Evolutionary conservation across 805 yeast species (phyloP).

Genomic region (Barnettozyma californica): DNA sequence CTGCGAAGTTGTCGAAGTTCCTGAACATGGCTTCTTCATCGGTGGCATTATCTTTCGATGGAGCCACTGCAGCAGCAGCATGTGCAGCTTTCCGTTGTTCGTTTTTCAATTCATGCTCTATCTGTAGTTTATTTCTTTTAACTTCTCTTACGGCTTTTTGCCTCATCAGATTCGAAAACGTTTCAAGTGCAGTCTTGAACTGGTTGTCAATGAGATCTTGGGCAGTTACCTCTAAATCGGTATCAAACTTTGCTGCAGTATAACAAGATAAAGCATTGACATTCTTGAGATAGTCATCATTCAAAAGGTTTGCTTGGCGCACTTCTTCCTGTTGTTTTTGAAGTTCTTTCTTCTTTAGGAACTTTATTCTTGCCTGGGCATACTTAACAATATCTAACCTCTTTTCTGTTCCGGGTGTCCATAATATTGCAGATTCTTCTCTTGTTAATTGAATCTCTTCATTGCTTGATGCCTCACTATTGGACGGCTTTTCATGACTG

Average conservation of each 20-base stretch:
- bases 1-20: slow-evolving; percentile 29
- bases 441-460: slow-evolving; percentile 5
- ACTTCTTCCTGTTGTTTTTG: slow-evolving; percentile 8
- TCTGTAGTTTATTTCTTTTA: slow-evolving; percentile 16
- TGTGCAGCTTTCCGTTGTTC: slow-evolving; percentile 6
- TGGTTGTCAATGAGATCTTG: slow-evolving; percentile 29
- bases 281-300: slow-evolving; percentile 10
- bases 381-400: slow-evolving; percentile 53
- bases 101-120: slow-evolving; percentile 11
- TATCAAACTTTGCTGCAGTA: slow-evolving; percentile 4
- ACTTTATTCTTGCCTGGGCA: slow-evolving; percentile 41
- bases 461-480: slow-evolving; percentile 9
- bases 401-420: slow-evolving; percentile 17
- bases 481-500: slow-evolving; percentile 4
- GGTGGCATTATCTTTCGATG: slow-evolving; percentile 1
- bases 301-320: slow-evolving; percentile 10
- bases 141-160: slow-evolving; percentile 27
- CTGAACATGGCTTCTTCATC: slow-evolving; percentile 20
- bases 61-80: background rate
- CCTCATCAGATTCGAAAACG: slow-evolving; percentile 30
- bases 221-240: slow-evolving; percentile 14
- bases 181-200: slow-evolving; percentile 26
- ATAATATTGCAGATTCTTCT: slow-evolving; percentile 4
- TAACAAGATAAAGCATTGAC: slow-evolving; percentile 13
- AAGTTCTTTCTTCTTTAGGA: slow-evolving; percentile 30